These are phyloP conservation scores for Polyplosphaeria fusca DNA, from an alignment of 495 filamentous ascomycete genomes.

Conservation along the genomic window DNA sequence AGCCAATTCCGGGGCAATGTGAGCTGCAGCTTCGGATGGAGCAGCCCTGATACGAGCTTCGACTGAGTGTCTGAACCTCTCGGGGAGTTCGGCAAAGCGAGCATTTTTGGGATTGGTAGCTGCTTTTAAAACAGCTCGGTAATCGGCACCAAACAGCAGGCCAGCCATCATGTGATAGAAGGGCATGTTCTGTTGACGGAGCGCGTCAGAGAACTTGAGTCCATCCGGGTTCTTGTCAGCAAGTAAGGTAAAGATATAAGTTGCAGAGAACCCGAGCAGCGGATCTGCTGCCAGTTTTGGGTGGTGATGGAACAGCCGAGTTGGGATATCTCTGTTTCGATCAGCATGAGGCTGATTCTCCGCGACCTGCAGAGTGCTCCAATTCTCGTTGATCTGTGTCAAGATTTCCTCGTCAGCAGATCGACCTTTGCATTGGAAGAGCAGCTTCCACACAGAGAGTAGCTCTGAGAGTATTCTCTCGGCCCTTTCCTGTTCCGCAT, in stretches of 20 bases:
- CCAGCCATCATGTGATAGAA: slow-evolving; percentile 8
- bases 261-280: slow-evolving; percentile 5
- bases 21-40: too few species aligned
- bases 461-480: slow-evolving; percentile 20
- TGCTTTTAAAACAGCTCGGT: too few species aligned
- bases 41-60: too few species aligned
- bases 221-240: not conserved
- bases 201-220: not conserved
- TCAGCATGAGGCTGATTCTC: not conserved
- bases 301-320: slow-evolving; percentile 5
- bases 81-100: too few species aligned
- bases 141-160: too few species aligned
- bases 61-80: too few species aligned
- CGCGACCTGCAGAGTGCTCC: not conserved
- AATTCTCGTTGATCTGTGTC: not conserved
- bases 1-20: too few species aligned
- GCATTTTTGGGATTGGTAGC: too few species aligned
- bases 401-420: not conserved
- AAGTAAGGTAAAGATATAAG: slow-evolving; percentile 13
- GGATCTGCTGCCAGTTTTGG: not conserved
- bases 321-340: not conserved
- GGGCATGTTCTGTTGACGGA: slow-evolving; percentile 4
- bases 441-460: slow-evolving; percentile 21
- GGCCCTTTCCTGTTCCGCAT: not conserved
- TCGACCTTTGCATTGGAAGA: slow-evolving; percentile 25